phyloP scores from a whole-genome alignment of 1,284 basidiomycete genomes.

The Melanopsichium pennsylvanicum region DNA sequence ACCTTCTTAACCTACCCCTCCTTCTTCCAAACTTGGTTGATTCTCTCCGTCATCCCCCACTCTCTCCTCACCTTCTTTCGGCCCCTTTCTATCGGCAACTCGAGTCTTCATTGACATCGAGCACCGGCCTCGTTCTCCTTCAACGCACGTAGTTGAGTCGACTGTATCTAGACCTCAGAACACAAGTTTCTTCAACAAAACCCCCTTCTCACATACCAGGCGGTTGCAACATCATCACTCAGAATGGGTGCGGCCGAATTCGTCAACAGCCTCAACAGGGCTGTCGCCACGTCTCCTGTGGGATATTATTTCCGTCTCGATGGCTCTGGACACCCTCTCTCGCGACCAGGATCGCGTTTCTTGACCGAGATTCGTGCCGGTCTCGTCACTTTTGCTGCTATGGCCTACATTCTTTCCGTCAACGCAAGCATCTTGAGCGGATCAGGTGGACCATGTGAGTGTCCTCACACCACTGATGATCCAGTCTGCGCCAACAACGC shows the following conservation, averaged over 20 bases:
- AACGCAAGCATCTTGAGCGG: constrained; percentile 74
- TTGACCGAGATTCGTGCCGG: constrained; percentile 62
- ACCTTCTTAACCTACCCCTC: too few species aligned
- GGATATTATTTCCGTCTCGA: constrained; percentile 85
- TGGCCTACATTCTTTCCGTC: constrained; percentile 71
- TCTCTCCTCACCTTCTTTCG: neutral
- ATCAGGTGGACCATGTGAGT: constrained; percentile 83
- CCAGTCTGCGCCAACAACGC: constrained; percentile 70
- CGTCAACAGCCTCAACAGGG: constrained; percentile 62
- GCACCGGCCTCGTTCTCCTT: neutral
- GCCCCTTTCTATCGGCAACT: constrained; percentile 4
- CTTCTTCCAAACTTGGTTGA: neutral
- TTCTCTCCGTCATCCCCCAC: neutral
- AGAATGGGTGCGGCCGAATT: constrained; percentile 26
- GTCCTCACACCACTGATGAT: constrained; percentile 68
- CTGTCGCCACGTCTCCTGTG: constrained; percentile 74
- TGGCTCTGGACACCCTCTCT: constrained; percentile 78
- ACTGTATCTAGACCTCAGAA: neutral
- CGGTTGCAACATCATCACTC: too few species aligned
- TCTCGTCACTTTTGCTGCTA: constrained; percentile 63
- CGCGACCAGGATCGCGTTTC: constrained; percentile 79
- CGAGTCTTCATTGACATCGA: constrained; percentile 38
- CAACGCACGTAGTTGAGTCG: neutral
- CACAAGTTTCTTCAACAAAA: neutral
- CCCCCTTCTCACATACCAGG: too few species aligned